These are phyloP conservation scores for Aspergillus brunneoviolaceus DNA, from an alignment of 2,329 filamentous ascomycete genomes.

Conservation along the genomic window DNA sequence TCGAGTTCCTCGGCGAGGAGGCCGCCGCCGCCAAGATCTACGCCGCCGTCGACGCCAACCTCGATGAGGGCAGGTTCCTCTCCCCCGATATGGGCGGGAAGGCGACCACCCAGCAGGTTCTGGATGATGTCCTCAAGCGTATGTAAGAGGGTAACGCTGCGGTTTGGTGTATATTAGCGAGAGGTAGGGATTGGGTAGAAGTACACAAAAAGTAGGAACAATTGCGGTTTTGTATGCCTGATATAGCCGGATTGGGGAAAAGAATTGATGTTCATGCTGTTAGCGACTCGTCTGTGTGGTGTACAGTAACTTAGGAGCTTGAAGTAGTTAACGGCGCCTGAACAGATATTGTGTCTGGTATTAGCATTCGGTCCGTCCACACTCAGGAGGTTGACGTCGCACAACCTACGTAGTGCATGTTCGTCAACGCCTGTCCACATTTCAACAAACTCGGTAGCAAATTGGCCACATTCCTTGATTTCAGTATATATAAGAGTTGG, in stretches of 20 bases:
- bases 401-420: too few relatives aligned
- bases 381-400: too few relatives aligned
- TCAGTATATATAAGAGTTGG: too few relatives aligned
- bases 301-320: too few relatives aligned
- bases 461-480: too few relatives aligned
- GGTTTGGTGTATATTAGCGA: slow-evolving; percentile 4
- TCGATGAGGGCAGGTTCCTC: slow-evolving; percentile 77
- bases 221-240: background rate
- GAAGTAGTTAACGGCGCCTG: too few relatives aligned
- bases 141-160: slow-evolving; percentile 54
- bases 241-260: background rate
- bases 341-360: too few relatives aligned
- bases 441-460: too few relatives aligned
- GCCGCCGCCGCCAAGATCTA: slow-evolving; percentile 87
- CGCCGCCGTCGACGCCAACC: slow-evolving; percentile 82
- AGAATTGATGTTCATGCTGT: background rate
- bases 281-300: background rate
- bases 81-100: slow-evolving; percentile 88
- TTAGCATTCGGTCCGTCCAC: too few relatives aligned
- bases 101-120: slow-evolving; percentile 80
- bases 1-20: slow-evolving; percentile 90
- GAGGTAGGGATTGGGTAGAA: background rate
- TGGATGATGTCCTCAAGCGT: slow-evolving; percentile 80
- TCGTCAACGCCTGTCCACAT: too few relatives aligned
- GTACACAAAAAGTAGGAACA: background rate